Evolutionary conservation across 768 basidiomycete genomes (phyloP).

Genomic region (Lactarius pseudohatsudake): DNA sequence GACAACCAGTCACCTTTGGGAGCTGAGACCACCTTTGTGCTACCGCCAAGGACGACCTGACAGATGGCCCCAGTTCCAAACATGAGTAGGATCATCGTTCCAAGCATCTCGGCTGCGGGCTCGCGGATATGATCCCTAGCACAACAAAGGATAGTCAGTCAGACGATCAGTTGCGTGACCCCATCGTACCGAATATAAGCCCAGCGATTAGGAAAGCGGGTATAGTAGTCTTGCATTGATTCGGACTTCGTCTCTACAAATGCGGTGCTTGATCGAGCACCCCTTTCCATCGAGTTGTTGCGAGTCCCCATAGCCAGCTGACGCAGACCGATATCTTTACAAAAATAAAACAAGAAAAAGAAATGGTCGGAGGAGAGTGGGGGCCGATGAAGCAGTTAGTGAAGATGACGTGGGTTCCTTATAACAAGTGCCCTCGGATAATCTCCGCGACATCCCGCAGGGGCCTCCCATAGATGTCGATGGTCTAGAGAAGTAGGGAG

Average conservation of each 20-base stretch:
- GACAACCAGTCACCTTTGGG: constrained; percentile 29
- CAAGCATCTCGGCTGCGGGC: constrained; percentile 18
- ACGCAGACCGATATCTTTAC: neutral
- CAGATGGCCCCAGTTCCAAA: constrained; percentile 21
- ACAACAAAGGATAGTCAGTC: no score
- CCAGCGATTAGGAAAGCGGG: constrained; percentile 11
- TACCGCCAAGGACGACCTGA: constrained; percentile 19
- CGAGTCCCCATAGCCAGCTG: neutral
- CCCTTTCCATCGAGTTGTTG: neutral
- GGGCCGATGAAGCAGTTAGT: no score
- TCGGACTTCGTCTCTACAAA: neutral
- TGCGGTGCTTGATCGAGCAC: neutral
- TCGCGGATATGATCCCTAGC: constrained; percentile 15
- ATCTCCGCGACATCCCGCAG: neutral
- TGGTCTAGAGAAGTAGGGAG: no score
- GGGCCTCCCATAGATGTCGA: neutral
- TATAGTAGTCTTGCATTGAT: constrained; percentile 12
- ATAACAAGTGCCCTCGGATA: neutral
- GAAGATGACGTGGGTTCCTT: neutral
- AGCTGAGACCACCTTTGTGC: constrained; percentile 22
- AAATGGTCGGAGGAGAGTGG: neutral
- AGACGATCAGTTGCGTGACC: neutral
- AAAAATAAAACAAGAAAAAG: neutral
- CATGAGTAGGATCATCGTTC: constrained; percentile 21
- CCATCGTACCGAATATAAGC: constrained; percentile 5